Percentiles rank a stretch among this genome's conserved stretches.
Evolutionary conservation across 371 early-diverging fungal genomes (phyloP).

Genomic region (Sporodiniella umbellata): DNA sequence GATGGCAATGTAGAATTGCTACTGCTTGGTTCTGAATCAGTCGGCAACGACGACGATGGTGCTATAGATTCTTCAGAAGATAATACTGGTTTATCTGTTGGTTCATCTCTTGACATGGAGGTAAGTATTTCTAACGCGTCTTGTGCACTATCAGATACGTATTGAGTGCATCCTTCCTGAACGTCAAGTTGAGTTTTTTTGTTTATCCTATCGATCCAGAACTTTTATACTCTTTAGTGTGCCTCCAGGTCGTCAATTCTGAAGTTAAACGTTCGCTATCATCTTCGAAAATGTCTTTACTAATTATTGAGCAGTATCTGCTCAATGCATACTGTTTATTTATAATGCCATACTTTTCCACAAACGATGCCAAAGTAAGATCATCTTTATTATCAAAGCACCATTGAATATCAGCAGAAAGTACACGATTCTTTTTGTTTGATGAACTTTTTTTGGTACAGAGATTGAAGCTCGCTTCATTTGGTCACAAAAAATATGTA

Average conservation of each 20-base stretch:
- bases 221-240: conserved; percentile 17
- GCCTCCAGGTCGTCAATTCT: conserved; percentile 13
- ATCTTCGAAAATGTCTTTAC: conserved; percentile 8
- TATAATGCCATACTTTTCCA: conserved; percentile 13
- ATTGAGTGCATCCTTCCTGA: conserved; percentile 10
- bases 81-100: conserved; percentile 10
- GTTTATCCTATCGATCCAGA: conserved; percentile 9
- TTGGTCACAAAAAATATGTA: conserved; percentile 5
- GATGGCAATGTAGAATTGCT: conserved; percentile 13
- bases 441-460: conserved; percentile 11
- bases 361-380: conserved; percentile 14
- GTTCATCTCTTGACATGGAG: conserved; percentile 13
- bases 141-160: conserved; percentile 9
- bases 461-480: conserved; percentile 14
- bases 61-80: conserved; percentile 9
- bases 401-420: conserved; percentile 23
- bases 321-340: conserved; percentile 19
- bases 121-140: conserved; percentile 13
- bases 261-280: conserved; percentile 15
- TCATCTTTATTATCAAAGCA: conserved; percentile 17
- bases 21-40: conserved; percentile 13
- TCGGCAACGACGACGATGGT: conserved; percentile 7
- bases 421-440: conserved; percentile 20
- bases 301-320: conserved; percentile 20
- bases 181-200: conserved; percentile 13